These are phyloP conservation scores for Amanita thiersii DNA, from an alignment of 768 basidiomycete species.

Conservation along the genomic window DNA sequence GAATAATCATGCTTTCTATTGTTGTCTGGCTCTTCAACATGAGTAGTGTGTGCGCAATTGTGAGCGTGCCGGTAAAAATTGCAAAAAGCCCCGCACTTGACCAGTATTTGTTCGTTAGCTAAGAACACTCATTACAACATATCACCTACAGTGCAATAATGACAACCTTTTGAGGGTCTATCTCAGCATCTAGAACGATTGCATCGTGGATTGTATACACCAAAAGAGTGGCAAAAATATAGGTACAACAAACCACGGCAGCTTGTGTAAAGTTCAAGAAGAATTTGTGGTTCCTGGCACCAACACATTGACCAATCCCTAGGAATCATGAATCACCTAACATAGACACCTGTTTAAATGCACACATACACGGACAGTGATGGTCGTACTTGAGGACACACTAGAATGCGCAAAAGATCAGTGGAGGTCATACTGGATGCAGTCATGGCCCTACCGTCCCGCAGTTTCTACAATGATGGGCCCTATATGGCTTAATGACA, in stretches of 20 bases:
- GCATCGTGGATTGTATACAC: slow-evolving; percentile 35
- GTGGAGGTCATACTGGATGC: slow-evolving; percentile 19
- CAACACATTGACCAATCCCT: slow-evolving; percentile 95
- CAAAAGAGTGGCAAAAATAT: slow-evolving; percentile 55
- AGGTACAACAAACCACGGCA: slow-evolving; percentile 48
- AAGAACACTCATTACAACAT: background rate
- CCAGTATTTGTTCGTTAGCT: background rate
- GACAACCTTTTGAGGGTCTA: slow-evolving; percentile 66
- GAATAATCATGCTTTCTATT: slow-evolving; percentile 63
- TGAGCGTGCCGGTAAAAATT: slow-evolving; percentile 57
- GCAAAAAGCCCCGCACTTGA: slow-evolving; percentile 61
- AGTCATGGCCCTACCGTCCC: slow-evolving; percentile 48
- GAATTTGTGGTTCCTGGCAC: slow-evolving; percentile 90
- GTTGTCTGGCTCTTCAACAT: slow-evolving; percentile 65
- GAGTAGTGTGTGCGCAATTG: slow-evolving; percentile 50
- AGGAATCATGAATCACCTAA: slow-evolving; percentile 9
- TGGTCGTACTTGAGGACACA: slow-evolving; percentile 83
- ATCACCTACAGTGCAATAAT: slow-evolving; percentile 63
- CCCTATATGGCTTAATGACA: slow-evolving; percentile 63
- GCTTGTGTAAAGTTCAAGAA: slow-evolving; percentile 79
- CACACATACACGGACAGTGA: slow-evolving; percentile 74
- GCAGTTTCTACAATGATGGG: slow-evolving; percentile 78
- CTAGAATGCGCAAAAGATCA: slow-evolving; percentile 24
- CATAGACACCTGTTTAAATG: background rate
- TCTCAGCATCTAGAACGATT: slow-evolving; percentile 14